Evolutionary conservation across 2,329 filamentous ascomycete species (phyloP).

Genomic region (Neonectria magnoliae): DNA sequence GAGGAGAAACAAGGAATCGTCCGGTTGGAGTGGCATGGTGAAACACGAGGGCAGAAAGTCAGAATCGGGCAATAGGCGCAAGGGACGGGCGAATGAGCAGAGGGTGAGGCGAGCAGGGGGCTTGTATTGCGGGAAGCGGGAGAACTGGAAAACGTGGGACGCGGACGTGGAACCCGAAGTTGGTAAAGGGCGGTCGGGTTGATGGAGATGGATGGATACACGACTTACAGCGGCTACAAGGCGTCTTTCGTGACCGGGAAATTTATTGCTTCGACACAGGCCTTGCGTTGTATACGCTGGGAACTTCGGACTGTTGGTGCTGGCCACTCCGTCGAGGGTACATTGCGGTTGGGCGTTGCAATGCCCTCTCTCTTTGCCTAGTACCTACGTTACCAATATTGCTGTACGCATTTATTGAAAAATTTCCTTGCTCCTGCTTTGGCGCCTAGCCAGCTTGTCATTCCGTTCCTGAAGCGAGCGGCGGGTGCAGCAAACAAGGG

Average conservation of each 20-base stretch:
- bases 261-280: neutral
- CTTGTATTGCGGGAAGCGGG: neutral
- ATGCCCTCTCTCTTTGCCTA: neutral
- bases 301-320: neutral
- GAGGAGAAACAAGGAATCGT: slow-evolving; percentile 37
- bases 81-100: neutral
- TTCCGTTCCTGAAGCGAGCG: slow-evolving; percentile 1
- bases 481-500: neutral
- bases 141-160: neutral
- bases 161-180: neutral
- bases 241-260: neutral
- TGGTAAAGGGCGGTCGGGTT: neutral
- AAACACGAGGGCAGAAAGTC: slow-evolving; percentile 26
- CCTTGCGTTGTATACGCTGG: neutral
- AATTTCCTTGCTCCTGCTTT: neutral
- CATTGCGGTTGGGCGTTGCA: neutral
- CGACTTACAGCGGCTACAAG: neutral
- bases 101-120: neutral
- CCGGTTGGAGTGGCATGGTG: slow-evolving; percentile 28
- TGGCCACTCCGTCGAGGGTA: neutral
- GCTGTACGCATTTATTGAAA: too few species aligned
- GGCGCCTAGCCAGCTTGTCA: neutral
- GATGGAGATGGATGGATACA: neutral
- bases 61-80: neutral
- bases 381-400: too few species aligned